These are phyloP conservation scores for Umbilicus rupestris DNA, from an alignment of 164 flowering plant species.

Conservation along the genomic window DNA sequence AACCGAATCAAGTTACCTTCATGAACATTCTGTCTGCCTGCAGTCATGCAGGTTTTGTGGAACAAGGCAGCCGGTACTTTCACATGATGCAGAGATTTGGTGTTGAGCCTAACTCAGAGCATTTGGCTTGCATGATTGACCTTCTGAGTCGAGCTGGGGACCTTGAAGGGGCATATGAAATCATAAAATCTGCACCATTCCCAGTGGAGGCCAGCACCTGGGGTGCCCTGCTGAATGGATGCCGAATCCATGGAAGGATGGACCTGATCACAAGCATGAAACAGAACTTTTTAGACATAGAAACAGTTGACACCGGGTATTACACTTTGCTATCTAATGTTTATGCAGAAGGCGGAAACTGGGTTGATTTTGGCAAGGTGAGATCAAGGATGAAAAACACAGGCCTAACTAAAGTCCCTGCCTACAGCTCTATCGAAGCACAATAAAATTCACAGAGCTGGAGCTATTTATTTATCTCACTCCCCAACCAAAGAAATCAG, in stretches of 20 bases:
- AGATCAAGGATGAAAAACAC: constrained; percentile 42
- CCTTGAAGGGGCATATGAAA: constrained; percentile 40
- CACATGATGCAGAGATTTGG: constrained; percentile 40
- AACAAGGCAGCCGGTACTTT: constrained; percentile 54
- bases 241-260: constrained; percentile 52
- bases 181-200: constrained; percentile 47
- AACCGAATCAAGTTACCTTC: constrained; percentile 62
- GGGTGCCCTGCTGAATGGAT: constrained; percentile 69
- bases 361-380: constrained; percentile 38
- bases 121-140: constrained; percentile 69
- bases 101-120: constrained; percentile 45
- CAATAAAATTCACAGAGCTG: constrained; percentile 25
- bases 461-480: constrained; percentile 31
- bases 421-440: constrained; percentile 51
- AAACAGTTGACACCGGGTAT: constrained; percentile 49
- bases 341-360: constrained; percentile 61
- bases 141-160: constrained; percentile 75
- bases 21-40: constrained; percentile 67
- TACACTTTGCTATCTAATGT: constrained; percentile 49
- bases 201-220: constrained; percentile 50
- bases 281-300: constrained; percentile 26
- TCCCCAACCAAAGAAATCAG: constrained; percentile 13
- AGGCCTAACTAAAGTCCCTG: constrained; percentile 55
- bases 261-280: constrained; percentile 39
- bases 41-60: constrained; percentile 61